These are phyloP conservation scores for Naganishia kalamii DNA, from an alignment of 768 basidiomycete genomes.

Conservation along the genomic window DNA sequence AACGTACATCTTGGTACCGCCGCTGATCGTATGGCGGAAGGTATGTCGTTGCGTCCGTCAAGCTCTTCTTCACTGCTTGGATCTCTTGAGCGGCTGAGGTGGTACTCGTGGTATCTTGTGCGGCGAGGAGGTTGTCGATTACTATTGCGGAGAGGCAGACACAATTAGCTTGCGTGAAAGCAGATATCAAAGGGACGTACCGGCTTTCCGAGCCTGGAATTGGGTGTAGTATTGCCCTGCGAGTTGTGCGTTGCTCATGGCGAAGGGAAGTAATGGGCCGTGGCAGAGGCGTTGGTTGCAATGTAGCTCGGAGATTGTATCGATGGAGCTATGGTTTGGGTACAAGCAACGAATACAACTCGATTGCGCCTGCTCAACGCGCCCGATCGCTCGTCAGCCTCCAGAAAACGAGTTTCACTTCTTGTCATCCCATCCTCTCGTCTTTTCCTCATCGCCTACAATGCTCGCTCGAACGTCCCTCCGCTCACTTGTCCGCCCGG, in stretches of 20 bases:
- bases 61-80: conserved; percentile 8
- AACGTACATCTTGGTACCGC: conserved; percentile 6
- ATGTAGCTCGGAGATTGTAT: neutral
- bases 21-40: conserved; percentile 10
- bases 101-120: neutral
- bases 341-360: neutral
- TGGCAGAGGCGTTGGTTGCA: neutral
- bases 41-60: neutral
- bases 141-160: neutral
- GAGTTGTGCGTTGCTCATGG: conserved; percentile 7
- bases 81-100: neutral
- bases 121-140: conserved; percentile 4
- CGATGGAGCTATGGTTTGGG: neutral
- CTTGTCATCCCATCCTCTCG: neutral
- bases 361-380: neutral
- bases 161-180: neutral
- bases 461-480: conserved; percentile 1
- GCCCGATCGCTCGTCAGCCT: conserved; percentile 4
- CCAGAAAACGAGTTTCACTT: neutral
- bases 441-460: neutral
- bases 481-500: neutral
- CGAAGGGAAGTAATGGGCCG: too few relatives aligned
- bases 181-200: neutral
- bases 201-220: neutral
- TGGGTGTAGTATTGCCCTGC: neutral